Evolutionary conservation across 148 eudicot species (phyloP).

Genomic region (Salicornia ramosissima): DNA sequence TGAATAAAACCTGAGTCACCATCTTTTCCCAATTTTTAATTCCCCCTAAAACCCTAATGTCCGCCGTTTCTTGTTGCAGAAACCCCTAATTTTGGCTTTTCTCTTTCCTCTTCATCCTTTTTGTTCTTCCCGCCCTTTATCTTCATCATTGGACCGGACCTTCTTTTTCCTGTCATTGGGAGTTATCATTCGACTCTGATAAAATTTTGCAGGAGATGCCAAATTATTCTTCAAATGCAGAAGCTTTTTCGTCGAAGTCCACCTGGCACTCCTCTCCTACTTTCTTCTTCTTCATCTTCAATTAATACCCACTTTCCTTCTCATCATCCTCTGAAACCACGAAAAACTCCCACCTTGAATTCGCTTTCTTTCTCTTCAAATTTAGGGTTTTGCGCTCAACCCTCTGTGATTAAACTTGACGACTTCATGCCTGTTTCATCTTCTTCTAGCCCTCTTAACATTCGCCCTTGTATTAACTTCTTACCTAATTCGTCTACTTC

Average conservation of each 20-base stretch:
- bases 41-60: constrained; percentile 9
- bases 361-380: constrained; percentile 24
- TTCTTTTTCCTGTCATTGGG: not conserved
- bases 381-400: constrained; percentile 2
- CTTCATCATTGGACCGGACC: constrained; percentile 5
- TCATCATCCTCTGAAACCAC: constrained; percentile 12
- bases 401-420: constrained; percentile 3
- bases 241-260: constrained; percentile 56
- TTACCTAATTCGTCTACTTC: constrained; percentile 5
- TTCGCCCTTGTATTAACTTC: constrained; percentile 24
- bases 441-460: constrained; percentile 21
- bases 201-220: constrained; percentile 8
- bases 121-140: constrained; percentile 9
- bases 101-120: not conserved
- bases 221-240: constrained; percentile 46
- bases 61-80: not conserved
- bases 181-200: not conserved
- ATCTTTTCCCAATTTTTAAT: not conserved
- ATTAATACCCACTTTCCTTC: constrained; percentile 8
- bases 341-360: constrained; percentile 7
- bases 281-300: constrained; percentile 23
- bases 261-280: constrained; percentile 22
- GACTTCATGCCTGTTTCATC: constrained; percentile 18
- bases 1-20: not conserved
- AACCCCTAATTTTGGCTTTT: not conserved